phyloP scores from a whole-genome alignment of 371 early-diverging fungal genomes.

The Nosema muscidifuracis region DNA sequence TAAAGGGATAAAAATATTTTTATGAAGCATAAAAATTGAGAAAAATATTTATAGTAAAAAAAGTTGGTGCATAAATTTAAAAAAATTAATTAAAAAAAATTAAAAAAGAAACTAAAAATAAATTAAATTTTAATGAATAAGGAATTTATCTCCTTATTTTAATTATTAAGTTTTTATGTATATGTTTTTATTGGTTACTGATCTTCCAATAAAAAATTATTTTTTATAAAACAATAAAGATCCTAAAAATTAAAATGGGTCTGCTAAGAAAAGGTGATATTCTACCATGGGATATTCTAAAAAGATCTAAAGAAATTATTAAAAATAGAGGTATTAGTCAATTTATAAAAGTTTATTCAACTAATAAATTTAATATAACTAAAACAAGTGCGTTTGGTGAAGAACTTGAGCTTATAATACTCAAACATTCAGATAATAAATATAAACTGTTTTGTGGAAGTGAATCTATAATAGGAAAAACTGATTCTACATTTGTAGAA shows the following conservation, averaged over 20 bases:
- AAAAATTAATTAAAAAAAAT: no score
- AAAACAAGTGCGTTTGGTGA: conserved; percentile 49
- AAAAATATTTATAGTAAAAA: no score
- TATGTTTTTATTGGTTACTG: no score
- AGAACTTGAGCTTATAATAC: conserved; percentile 51
- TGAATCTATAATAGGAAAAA: conserved; percentile 11
- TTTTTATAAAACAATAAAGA: no score
- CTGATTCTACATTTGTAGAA: conserved; percentile 25
- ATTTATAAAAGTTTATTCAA: conserved; percentile 47
- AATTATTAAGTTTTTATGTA: no score
- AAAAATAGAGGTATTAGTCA: conserved; percentile 52
- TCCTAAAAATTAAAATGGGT: conserved; percentile 37
- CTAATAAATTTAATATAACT: neutral
- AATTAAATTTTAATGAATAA: no score
- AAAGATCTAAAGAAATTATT: conserved; percentile 16
- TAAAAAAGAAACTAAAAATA: no score
- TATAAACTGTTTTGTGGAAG: conserved; percentile 35
- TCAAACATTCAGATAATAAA: conserved; percentile 1
- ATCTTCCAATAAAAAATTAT: no score
- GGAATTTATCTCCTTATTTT: no score
- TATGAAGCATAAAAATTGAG: neutral
- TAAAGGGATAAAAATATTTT: neutral
- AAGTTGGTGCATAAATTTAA: no score
- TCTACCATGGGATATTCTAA: conserved; percentile 41
- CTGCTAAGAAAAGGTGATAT: conserved; percentile 39